Evolutionary conservation across 805 yeast species (phyloP).

Genomic region (Spathaspora passalidarum): DNA sequence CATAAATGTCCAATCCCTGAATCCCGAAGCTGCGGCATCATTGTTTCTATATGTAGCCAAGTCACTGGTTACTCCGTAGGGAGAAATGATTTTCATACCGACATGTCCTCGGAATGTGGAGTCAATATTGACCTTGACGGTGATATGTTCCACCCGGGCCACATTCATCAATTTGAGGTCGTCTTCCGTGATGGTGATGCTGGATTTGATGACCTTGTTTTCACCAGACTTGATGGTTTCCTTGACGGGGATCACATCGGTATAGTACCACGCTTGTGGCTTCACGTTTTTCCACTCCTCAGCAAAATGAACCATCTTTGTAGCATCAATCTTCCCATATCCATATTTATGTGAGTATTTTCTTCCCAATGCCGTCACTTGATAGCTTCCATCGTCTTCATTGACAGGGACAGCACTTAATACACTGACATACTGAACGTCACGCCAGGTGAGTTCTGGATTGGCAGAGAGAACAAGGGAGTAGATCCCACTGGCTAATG

Average conservation of each 20-base stretch:
- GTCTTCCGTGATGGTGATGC: constrained; percentile 43
- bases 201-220: constrained; percentile 19
- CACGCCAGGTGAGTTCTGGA: constrained; percentile 93
- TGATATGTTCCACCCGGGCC: constrained; percentile 79
- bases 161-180: constrained; percentile 57
- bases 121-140: constrained; percentile 70
- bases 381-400: constrained; percentile 71
- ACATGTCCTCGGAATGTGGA: constrained; percentile 69
- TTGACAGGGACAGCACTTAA: constrained; percentile 67
- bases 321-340: constrained; percentile 88
- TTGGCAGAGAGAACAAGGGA: constrained; percentile 79
- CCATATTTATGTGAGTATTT: constrained; percentile 85
- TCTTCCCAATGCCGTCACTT: constrained; percentile 61
- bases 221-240: constrained; percentile 13
- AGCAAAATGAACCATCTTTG: constrained; percentile 67
- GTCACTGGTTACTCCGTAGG: constrained; percentile 68
- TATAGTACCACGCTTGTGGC: constrained; percentile 82
- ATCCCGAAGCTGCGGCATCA: constrained; percentile 60
- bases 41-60: constrained; percentile 64
- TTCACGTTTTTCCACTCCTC: constrained; percentile 78
- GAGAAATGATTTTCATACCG: constrained; percentile 64
- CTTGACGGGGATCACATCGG: constrained; percentile 38
- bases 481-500: constrained; percentile 94
- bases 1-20: constrained; percentile 86
- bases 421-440: constrained; percentile 81